Percentiles rank a stretch among this genome's conserved stretches.
phyloP scores from a whole-genome alignment of 2,329 filamentous ascomycete genomes.

The Cercospora berteroae region DNA sequence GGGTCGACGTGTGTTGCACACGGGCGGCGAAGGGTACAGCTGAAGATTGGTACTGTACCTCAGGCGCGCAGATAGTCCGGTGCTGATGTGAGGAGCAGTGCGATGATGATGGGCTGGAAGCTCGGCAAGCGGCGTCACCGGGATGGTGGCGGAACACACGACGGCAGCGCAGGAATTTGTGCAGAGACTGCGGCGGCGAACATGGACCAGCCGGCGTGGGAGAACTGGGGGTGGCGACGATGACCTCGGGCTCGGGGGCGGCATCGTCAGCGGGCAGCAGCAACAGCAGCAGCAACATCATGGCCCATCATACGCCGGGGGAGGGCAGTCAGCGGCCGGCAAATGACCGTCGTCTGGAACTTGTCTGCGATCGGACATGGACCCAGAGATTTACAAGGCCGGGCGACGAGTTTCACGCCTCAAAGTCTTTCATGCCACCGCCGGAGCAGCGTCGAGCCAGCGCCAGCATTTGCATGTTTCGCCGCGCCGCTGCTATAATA shows the following conservation, averaged over 20 bases:
- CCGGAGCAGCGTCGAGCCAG: background rate
- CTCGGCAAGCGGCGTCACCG: background rate
- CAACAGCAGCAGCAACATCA: background rate
- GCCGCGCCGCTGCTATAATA: background rate
- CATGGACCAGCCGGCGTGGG: background rate
- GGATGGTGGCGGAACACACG: background rate
- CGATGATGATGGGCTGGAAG: background rate
- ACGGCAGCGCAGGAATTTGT: background rate
- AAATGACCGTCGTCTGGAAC: background rate
- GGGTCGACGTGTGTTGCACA: background rate
- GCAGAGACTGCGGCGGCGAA: background rate
- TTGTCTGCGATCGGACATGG: background rate
- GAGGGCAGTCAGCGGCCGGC: background rate
- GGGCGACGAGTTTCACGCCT: background rate
- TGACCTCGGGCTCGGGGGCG: background rate
- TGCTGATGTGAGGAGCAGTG: background rate
- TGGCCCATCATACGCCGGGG: background rate
- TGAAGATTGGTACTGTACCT: background rate
- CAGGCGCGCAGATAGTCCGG: background rate
- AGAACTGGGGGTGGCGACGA: background rate
- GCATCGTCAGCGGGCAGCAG: background rate
- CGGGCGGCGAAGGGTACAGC: background rate
- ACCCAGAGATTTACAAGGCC: background rate
- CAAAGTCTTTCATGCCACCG: background rate
- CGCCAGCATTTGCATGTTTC: background rate